Evolutionary conservation across 371 early-diverging fungal genomes (phyloP).

Genomic region (Parasitella parasitica): DNA sequence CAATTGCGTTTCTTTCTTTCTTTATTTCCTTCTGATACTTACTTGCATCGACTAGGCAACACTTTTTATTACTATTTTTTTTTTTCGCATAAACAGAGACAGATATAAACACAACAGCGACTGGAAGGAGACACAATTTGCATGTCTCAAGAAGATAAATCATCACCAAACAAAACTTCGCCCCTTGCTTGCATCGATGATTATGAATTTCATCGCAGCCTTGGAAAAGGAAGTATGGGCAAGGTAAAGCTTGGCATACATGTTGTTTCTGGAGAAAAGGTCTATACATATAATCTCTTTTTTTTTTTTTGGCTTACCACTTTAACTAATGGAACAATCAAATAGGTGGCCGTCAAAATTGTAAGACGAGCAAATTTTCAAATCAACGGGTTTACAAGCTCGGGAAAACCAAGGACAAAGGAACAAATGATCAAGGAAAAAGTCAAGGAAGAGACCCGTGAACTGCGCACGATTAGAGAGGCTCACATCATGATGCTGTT

Average conservation of each 20-base stretch:
- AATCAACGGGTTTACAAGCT: conserved; percentile 9
- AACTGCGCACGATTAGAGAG: conserved; percentile 88
- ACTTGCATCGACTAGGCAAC: background rate
- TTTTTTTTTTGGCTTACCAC: too few species aligned
- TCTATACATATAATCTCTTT: too few species aligned
- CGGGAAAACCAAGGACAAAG: conserved; percentile 10
- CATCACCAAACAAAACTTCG: background rate
- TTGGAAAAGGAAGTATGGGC: conserved; percentile 43
- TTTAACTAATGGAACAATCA: background rate
- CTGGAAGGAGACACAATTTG: background rate
- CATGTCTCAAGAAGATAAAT: conserved; percentile 9
- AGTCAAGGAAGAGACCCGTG: conserved; percentile 66
- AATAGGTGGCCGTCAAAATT: conserved; percentile 43
- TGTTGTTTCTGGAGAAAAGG: conserved; percentile 40
- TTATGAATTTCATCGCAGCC: conserved; percentile 16
- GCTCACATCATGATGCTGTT: conserved; percentile 90
- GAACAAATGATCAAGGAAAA: conserved; percentile 23
- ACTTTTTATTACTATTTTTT: background rate
- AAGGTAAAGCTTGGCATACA: conserved; percentile 45
- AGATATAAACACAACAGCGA: background rate
- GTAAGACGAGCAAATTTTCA: conserved; percentile 37
- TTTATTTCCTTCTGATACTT: background rate
- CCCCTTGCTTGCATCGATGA: conserved; percentile 12
- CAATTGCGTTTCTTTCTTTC: background rate
- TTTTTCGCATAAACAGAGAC: background rate